Evolutionary conservation across 2,329 filamentous ascomycete genomes (phyloP).

Genomic region (Ampelomyces quisqualis): DNA sequence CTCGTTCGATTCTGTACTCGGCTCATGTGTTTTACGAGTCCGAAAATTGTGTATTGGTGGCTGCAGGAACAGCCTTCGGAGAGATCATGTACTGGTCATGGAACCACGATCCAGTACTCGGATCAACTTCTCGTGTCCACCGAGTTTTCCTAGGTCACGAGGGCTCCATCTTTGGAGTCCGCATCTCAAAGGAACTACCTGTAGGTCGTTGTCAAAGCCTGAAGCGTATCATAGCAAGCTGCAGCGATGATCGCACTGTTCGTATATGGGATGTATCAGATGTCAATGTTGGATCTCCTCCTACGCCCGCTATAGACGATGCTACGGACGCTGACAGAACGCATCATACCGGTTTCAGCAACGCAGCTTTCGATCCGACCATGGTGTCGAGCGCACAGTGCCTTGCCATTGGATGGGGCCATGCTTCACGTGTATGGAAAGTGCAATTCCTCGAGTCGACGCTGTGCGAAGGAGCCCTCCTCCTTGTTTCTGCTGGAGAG

Average conservation of each 20-base stretch:
- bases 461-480: constrained; percentile 41
- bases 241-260: constrained; percentile 91
- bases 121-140: constrained; percentile 47
- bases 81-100: constrained; percentile 90
- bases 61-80: constrained; percentile 90
- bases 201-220: constrained; percentile 36
- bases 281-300: constrained; percentile 9
- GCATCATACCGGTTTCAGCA: constrained; percentile 50
- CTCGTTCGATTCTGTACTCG: constrained; percentile 84
- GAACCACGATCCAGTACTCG: constrained; percentile 35
- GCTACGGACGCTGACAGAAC: constrained; percentile 25
- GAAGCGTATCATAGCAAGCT: constrained; percentile 76
- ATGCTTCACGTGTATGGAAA: constrained; percentile 86
- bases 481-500: constrained; percentile 77
- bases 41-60: constrained; percentile 65
- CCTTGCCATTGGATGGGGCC: constrained; percentile 77
- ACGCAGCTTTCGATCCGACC: constrained; percentile 27
- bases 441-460: constrained; percentile 62
- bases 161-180: constrained; percentile 89
- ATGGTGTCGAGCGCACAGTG: constrained; percentile 34
- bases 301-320: constrained; percentile 24
- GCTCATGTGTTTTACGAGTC: constrained; percentile 69
- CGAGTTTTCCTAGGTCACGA: constrained; percentile 71
- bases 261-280: constrained; percentile 81
- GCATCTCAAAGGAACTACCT: constrained; percentile 60